Conservation (phyloP, 2,329 filamentous ascomycete genomes). For the Pestalotiopsis sp. region DNA sequence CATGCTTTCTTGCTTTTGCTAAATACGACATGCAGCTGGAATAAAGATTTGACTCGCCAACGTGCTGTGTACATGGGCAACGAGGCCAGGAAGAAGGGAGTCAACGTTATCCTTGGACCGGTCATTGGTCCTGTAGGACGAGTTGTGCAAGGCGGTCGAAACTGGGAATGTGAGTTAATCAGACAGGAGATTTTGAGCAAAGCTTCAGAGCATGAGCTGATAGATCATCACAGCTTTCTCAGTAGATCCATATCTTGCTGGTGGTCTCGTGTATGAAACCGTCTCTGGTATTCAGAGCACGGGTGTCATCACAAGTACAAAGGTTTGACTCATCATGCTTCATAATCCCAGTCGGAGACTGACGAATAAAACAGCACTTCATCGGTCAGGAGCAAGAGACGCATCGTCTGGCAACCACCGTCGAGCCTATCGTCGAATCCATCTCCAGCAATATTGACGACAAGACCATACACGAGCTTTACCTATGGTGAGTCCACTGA, state of each 20-base stretch:
- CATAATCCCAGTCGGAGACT: conserved; percentile 57
- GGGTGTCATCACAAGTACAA: conserved; percentile 28
- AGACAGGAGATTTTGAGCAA: neutral
- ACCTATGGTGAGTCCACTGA: conserved; percentile 46
- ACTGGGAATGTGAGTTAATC: conserved; percentile 44
- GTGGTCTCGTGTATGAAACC: conserved; percentile 49
- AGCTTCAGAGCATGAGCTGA: neutral
- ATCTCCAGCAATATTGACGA: conserved; percentile 52
- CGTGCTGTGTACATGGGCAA: conserved; percentile 67
- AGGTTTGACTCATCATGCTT: conserved; percentile 30
- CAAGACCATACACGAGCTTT: conserved; percentile 57
- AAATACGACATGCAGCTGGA: conserved; percentile 56
- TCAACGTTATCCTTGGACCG: conserved; percentile 70
- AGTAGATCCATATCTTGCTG: conserved; percentile 62
- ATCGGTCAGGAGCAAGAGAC: conserved; percentile 70
- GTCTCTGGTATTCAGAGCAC: conserved; percentile 42
- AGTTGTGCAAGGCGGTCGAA: conserved; percentile 53
- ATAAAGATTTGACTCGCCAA: conserved; percentile 61
- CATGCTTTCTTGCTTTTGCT: neutral
- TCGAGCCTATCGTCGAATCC: conserved; percentile 53
- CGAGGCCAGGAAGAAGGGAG: conserved; percentile 67
- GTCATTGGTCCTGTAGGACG: conserved; percentile 59
- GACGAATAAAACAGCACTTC: conserved; percentile 50
- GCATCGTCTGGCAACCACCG: conserved; percentile 59
- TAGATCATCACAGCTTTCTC: conserved; percentile 10